Base-by-base conservation (phyloP, 2,329 filamentous ascomycete genomes). In the Aureobasidium leucospermi region DNA sequence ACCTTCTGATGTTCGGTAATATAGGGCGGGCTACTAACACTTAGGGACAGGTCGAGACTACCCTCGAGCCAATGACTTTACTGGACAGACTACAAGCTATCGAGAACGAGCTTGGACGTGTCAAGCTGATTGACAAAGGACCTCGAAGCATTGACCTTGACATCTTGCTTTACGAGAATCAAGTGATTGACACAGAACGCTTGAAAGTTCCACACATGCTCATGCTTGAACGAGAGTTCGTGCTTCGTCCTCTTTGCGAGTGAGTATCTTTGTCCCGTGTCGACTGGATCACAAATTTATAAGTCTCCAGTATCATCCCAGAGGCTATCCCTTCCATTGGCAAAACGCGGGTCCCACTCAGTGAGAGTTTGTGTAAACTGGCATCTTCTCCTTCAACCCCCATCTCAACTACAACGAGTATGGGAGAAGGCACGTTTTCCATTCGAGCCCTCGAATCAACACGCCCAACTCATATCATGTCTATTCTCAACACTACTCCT, bases 121-220 rank as follows among this genome's bases (percentile, higher is more conserved):
- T 85, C 63, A 96, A 96, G 73, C 67, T 90, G 45, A 84, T 97
- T 43, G 90, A 96, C 68, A 99, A 99, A 71, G 94, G 94, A 0
- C 94, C 94, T 1, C 83, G 94, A 31, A 96, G 91, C 69, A 96
- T 99, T 63, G 94, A 99, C 69, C 79, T 99, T 13, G 94, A 99
- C 69, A 91, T 99, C 48, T 76, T 97, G 16, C 78, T 96, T 1
- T 96, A 96, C 69, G 87, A 85, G 53, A 76, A 88, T 59, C 75
- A 86, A 61, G 76, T 74, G 3, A 75, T 96, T 55, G 74, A 84
- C 42, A 81, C 89, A 64, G 82, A 88, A 43, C 84, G 90, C 19
- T 82, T 99, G n/a, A 86, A 80, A 29, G 80, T 99, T 31, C 94
- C 94, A 10, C 94, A 99, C 71, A 79, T 84, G 34, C 80, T 89